These are phyloP conservation scores for Lachancea thermotolerans DNA, from an alignment of 805 yeast genomes.

Conservation along the genomic window DNA sequence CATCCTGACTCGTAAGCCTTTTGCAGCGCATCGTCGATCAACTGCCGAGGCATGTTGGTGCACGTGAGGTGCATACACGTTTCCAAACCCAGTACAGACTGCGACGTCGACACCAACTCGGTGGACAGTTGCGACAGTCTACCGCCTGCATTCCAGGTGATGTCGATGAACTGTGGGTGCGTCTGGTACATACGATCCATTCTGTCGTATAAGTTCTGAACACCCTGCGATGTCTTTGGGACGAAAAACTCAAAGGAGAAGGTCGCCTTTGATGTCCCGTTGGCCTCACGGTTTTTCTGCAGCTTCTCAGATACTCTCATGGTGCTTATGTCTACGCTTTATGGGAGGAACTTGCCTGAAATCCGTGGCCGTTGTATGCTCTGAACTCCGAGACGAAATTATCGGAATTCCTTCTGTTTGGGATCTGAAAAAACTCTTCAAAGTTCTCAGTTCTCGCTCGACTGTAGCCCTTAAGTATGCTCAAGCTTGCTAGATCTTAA, in stretches of 20 bases:
- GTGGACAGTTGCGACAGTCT: slow-evolving; percentile 67
- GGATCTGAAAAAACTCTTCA: background rate
- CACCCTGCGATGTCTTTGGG: slow-evolving; percentile 96
- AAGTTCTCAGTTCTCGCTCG: background rate
- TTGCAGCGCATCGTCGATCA: slow-evolving; percentile 77
- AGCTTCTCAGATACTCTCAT: slow-evolving; percentile 39
- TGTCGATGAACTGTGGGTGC: slow-evolving; percentile 86
- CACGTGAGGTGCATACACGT: slow-evolving; percentile 98
- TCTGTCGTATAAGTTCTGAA: slow-evolving; percentile 89
- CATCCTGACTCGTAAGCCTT: slow-evolving; percentile 89
- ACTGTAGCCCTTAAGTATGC: background rate
- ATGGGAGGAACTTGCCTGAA: no score
- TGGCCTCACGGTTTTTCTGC: slow-evolving; percentile 25
- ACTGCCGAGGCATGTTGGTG: slow-evolving; percentile 79
- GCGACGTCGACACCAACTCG: slow-evolving; percentile 87
- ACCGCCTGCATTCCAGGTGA: slow-evolving; percentile 98
- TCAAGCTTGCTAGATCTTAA: no score
- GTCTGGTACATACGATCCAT: slow-evolving; percentile 94
- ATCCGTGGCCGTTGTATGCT: no score
- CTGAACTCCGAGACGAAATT: no score
- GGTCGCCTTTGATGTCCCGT: slow-evolving; percentile 37
- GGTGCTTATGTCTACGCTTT: background rate
- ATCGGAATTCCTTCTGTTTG: no score
- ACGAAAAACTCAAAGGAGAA: slow-evolving; percentile 96
- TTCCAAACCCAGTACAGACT: slow-evolving; percentile 83